A percentile compares a stretch with the other conserved stretches of the same genome.
Conservation (phyloP, 1,139 yeast species). For the Taphrina communis region DNA sequence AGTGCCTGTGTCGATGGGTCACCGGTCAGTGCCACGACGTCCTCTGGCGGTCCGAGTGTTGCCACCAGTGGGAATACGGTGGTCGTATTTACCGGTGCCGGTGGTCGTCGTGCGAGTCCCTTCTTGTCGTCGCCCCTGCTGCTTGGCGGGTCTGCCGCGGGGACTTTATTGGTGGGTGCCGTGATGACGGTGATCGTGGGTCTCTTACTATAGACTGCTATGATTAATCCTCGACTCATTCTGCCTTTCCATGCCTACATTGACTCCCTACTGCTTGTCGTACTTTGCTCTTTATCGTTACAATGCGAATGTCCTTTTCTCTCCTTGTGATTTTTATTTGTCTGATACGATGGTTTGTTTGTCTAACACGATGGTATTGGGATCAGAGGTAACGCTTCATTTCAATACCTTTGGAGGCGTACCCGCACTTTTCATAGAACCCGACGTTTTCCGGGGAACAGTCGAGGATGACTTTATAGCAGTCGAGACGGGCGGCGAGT, state of each 20-base stretch:
- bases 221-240: neutral
- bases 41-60: conserved; percentile 7
- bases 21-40: conserved; percentile 1
- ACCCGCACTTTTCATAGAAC: conserved; percentile 83
- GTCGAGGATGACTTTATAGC: conserved; percentile 81
- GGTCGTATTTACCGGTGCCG: conserved; percentile 17
- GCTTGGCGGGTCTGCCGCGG: neutral
- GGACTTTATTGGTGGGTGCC: conserved; percentile 1
- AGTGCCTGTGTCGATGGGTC: conserved; percentile 11
- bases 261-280: neutral
- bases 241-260: neutral
- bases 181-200: neutral
- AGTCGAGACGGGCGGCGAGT: conserved; percentile 34
- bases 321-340: no score
- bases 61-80: conserved; percentile 7
- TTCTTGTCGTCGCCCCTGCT: neutral
- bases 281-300: no score
- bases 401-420: conserved; percentile 29
- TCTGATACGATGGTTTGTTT: no score
- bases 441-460: conserved; percentile 80
- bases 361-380: no score
- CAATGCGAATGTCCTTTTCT: no score
- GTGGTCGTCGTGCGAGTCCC: neutral
- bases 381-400: conserved; percentile 30
- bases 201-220: neutral